Evolutionary conservation across 1,139 yeast genomes (phyloP), one percentile per base, ranked within the genome.

Genomic region (Kodamaea sp.): DNA sequence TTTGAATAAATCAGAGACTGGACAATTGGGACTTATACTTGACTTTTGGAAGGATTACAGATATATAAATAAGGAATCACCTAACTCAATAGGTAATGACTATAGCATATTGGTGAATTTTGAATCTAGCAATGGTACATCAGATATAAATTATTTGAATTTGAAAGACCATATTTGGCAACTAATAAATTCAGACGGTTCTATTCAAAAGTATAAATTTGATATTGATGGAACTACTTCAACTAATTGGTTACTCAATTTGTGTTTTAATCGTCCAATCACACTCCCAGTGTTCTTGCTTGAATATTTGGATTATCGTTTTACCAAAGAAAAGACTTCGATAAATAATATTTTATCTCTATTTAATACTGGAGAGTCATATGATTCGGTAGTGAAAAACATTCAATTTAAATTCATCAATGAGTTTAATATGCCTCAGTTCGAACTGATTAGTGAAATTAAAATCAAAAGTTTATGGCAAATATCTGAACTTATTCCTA

Each of bases 11-110:
- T 35, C 44, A 2, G 39, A 39, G 1, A 34, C 37, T 2, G 51
- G 52, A 8, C 53, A 56, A 37, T 48, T 71, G 29, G 77, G 77
- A 0, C 41, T 70, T 3, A 61, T 62, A 34, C 46, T 67, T 8
- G 57, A 58, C 7, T 70, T 55, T 41, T 71, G 76, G 76, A 53
- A 55, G 36, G 74, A 67, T 39, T 54, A 46, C 34, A 50, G 70
- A 24, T 57, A 41, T 38, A 44, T 67, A 11, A 59, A 62, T 44
- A 62, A 57, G 29, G 58, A 63, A 38, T 34, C 38, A 39, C 12
- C 42, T 32, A 11, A 32, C 31, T 8, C 38, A 26, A 7, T 39
- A 3, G 59, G 59, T 1, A 45, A 49, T 3, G 43, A 37, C 3
- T 53, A 56, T 36, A 40, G 40, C 12, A 47, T 53, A 1, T 37